Evolutionary conservation across 495 filamentous ascomycete genomes (phyloP), one percentile per base, ranked within the genome.

Genomic region (Beverwykella pulmonaria): DNA sequence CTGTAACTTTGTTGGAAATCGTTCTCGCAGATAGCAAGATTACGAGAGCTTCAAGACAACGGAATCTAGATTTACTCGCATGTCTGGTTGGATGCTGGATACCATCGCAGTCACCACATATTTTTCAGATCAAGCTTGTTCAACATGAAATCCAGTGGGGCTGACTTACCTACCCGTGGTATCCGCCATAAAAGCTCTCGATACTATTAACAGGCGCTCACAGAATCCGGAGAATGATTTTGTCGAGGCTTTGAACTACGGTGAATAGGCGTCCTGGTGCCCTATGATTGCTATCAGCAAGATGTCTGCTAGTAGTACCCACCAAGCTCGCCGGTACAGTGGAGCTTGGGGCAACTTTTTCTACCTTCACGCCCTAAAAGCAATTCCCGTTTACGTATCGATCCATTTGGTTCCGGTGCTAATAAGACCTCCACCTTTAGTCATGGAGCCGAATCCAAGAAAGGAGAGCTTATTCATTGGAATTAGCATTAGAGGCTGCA

Each of bases 1-100:
- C 82, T 0, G 68, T 86, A 25, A 78, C 79, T 26, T 75, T 59
- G 47, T 70, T 86, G 15, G 83, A 87, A 67, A 81, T 86, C 22
- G 79, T 87, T 6, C 77, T 86, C 15, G 79, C 77, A 0, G 79
- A 84, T 67, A 84, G 84, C 15, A 75, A 82, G 10, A 69, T 84
- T 6, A 75, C 82, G 27, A 77, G 55, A 10, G 77, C 75, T 8
- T 82, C 79, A 1, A 36, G 61, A 47, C 63, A 36, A 10, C 73
- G 76, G 60, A 76, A 74, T 49, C 17, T 74, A 14, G 83, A 87
- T 63, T 75, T 86, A 1, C 82, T 87, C 64, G 72, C 75, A n/a
- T 83, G 81, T 17, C 79, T 83, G 15, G 79, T 83, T 1, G 83
- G 80, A 77, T 79, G 0, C 74, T 83, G 30, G 84, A 84, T 0